Evolutionary conservation across 495 filamentous ascomycete genomes (phyloP), one percentile per base, ranked within the genome.

Genomic region (Aspergillus leporis): DNA sequence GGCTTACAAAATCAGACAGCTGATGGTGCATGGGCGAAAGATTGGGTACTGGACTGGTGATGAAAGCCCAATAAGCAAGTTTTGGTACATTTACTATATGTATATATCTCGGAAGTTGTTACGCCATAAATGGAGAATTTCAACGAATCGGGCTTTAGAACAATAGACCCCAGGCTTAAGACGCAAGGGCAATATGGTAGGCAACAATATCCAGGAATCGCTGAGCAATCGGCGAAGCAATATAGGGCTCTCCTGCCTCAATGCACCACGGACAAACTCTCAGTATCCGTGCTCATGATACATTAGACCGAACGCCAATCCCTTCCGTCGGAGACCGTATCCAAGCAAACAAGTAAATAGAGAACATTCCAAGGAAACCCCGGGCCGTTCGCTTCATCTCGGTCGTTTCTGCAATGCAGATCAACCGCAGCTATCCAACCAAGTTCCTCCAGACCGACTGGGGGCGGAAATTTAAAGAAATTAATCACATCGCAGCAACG

Each of bases 31-130:
- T 90, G 82, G 76, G 71, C 49, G 13, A 59, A 61, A 34, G 71
- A 83, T 63, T 90, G 85, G 86, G 74, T 77, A 25, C 65, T 90
- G 59, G 79, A 67, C 41, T 90, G 85, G 87, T 79, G 61, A 61
- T 45, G 23, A 30, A 34, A 51, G 34, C 19, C 34, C 25, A 53
- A 31, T 23, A 38, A 38, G 12, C 18, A 28, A 41, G 22, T 38
- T 38, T 21, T 45, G 10, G 14, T 13, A 18, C 14, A 16, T 4
- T 43, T 43, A 43, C 38, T 18, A 9, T 45, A 34, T 40, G 25
- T 43, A 32, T 38, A 19, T n/a, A 48, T 50, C 34, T 28, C 32
- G 19, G 31, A 25, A n/a, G n/a, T n/a, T 36, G 14, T 66, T 41
- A 28, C 19, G 16, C 25, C 34, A 28, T 23, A 46, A 46, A 32